Evolutionary conservation across 208 protist species (phyloP), one percentile per base, ranked within the genome.

Genomic region (Acanthamoeba quina): DNA sequence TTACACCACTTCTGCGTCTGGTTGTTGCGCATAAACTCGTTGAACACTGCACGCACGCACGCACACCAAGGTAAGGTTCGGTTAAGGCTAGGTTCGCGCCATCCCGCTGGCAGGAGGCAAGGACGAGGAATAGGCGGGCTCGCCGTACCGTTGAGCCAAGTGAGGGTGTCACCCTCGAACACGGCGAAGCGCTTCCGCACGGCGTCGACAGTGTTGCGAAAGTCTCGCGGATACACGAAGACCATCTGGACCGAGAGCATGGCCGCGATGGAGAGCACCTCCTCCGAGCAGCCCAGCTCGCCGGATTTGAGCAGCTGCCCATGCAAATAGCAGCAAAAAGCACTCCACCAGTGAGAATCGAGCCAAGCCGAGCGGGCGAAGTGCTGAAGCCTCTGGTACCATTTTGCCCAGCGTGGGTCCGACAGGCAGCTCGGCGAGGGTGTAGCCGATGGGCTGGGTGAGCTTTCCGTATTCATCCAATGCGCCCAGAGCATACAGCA

Each of bases 401-500:
- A 97, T 96, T 49, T 97, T 96, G 26, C 96, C 86, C 17, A 98
- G 76, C 34, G 88, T 88, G n/a, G 98, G 97, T 10, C 96, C 95
- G 4, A 98, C 58, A 15, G 98, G 97, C 41, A 98, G 95, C 68
- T 97, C 97, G 4, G 97, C 95, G 95, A 99, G 98, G 7, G 92
- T 91, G 21, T 85, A 64, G 24, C 98, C 98, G 47, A 97, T 64
- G 1, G 95, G 96, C 41, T 24, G 4, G 0, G 97, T 98, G 3
- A 99, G 88, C 80, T 89, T 62, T 0, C 95, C 95, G 31, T 94
- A 52, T 21, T 93, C 91, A 58, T 97, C 90, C 0, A 99, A n/a
- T 0, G 98, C 98, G n/a, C 95, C 97, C 15, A 99, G 94, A 52
- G 95, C 94, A 92, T 97, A 98, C 0, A 98, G 91, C 3, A 97